These are phyloP conservation scores for Geosmithia flava DNA, from an alignment of 2,329 filamentous ascomycete species.

Conservation along the genomic window DNA sequence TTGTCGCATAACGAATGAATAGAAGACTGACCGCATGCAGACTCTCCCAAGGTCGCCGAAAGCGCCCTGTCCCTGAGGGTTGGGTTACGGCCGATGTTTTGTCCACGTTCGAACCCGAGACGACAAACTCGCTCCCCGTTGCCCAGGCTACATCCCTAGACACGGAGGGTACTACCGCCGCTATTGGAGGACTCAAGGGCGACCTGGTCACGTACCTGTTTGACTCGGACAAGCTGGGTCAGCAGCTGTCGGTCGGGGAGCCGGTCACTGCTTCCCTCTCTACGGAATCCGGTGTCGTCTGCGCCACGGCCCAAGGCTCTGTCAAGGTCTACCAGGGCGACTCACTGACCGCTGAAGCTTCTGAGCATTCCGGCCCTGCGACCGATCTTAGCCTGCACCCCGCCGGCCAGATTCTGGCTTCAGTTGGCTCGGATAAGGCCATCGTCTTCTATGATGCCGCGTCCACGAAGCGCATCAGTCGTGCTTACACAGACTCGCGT, in stretches of 20 bases:
- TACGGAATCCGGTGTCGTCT: constrained; percentile 55
- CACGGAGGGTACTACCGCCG: constrained; percentile 49
- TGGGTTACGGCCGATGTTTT: constrained; percentile 74
- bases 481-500: constrained; percentile 72
- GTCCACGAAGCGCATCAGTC: constrained; percentile 55
- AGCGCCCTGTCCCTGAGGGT: constrained; percentile 70
- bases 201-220: constrained; percentile 65
- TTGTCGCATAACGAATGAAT: not conserved
- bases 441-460: constrained; percentile 79
- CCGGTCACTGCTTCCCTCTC: constrained; percentile 55
- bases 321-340: constrained; percentile 73
- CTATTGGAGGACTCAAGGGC: constrained; percentile 65
- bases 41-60: constrained; percentile 78
- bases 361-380: constrained; percentile 72
- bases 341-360: constrained; percentile 54
- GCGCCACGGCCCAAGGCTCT: constrained; percentile 62
- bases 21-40: constrained; percentile 27
- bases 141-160: constrained; percentile 35
- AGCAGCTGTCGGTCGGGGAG: constrained; percentile 52
- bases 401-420: constrained; percentile 70
- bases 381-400: constrained; percentile 74
- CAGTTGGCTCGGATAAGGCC: constrained; percentile 83
- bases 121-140: constrained; percentile 34
- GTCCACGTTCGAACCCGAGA: constrained; percentile 28
- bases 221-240: constrained; percentile 52